Conservation (phyloP, 768 basidiomycete species). For the Ramaria sp. region DNA sequence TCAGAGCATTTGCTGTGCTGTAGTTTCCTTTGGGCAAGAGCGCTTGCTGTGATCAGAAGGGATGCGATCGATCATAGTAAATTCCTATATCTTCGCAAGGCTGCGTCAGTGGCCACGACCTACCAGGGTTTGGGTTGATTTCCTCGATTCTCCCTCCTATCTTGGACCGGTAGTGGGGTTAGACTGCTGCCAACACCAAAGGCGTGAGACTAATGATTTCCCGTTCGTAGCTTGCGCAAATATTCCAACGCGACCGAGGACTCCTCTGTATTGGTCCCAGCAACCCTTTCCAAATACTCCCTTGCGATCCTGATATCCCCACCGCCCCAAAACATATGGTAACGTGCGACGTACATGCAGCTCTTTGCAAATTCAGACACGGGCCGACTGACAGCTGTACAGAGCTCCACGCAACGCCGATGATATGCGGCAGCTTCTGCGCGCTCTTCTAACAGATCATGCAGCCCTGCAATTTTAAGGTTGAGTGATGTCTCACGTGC, state of each 20-base stretch:
- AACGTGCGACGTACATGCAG: slow-evolving; percentile 74
- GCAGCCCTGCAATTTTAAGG: slow-evolving; percentile 63
- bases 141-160: not conserved
- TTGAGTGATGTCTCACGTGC: slow-evolving; percentile 65
- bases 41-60: no score
- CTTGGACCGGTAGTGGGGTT: not conserved
- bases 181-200: not conserved
- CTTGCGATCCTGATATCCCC: slow-evolving; percentile 63
- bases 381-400: slow-evolving; percentile 49
- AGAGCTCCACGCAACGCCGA: slow-evolving; percentile 67
- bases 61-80: no score
- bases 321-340: slow-evolving; percentile 45
- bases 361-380: slow-evolving; percentile 76
- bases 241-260: slow-evolving; percentile 63
- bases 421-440: slow-evolving; percentile 70
- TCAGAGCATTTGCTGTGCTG: no score
- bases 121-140: no score
- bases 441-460: slow-evolving; percentile 55
- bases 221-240: slow-evolving; percentile 25
- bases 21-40: no score
- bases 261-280: slow-evolving; percentile 74
- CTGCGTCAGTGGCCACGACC: no score
- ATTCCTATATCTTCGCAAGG: no score
- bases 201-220: not conserved
- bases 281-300: slow-evolving; percentile 63